Evolutionary conservation across 805 yeast genomes (phyloP), one percentile per base, ranked within the genome.

Genomic region (Wickerhamomyces bisporus): DNA sequence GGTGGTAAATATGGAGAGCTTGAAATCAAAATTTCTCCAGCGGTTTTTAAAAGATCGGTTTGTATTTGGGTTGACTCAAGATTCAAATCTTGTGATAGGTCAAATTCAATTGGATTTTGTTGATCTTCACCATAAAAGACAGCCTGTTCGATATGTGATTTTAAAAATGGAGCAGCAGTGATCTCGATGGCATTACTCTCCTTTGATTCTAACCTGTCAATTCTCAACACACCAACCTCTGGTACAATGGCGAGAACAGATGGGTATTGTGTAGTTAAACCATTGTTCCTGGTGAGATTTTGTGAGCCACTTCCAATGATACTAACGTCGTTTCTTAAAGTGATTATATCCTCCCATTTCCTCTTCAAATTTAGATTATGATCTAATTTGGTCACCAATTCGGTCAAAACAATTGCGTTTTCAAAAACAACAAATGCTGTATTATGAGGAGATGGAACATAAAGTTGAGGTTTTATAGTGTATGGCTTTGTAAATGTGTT

Each of bases 61-160:
- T 73, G 78, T 16, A 79, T 57, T 24, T 70, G 77, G 2, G 55
- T 50, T 2, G 57, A 42, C 21, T 70, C 70, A 39, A 77, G 60
- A 8, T 69, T 68, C 4, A 75, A 60, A 12, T 67, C 71, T 3
- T 55, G 50, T 4, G 73, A 67, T 30, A 60, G 71, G 52, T 58
- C 66, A 44, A 79, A 75, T 18, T 68, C 66, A 15, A 79, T 54
- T 6, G 81, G 79, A 41, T 66, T 74, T 15, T 57, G 52, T 2
- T 52, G 50, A 6, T 61, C 47, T 9, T 56, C 60, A 2, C 77
- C 71, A 44, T 76, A 84, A 50, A 80, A 82, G 1, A 89, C 75
- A 0, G 89, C 95, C 59, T 89, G 97, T 47, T 83, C 93, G 17
- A 91, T 75, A 49, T 81, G 89, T 0, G 86, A 74, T 53, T 80